Percentiles rank a stretch among this genome's conserved stretches.
Conservation (phyloP, 768 basidiomycete species). For the Leccinum obscurum region DNA sequence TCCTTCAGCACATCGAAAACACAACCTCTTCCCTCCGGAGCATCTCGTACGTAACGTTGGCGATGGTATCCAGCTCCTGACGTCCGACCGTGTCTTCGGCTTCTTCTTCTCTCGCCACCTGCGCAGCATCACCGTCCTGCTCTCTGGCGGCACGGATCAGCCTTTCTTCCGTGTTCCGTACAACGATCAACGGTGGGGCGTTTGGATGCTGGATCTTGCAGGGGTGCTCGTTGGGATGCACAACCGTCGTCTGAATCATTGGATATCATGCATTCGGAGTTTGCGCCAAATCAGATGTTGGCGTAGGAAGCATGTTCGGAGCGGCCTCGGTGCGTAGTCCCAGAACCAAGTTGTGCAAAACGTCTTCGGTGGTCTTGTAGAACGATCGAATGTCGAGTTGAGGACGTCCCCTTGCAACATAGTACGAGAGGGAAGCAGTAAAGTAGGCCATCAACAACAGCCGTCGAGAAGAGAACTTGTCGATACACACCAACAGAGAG, state of each 20-base stretch:
- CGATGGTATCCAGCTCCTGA: constrained; percentile 2
- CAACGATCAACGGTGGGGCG: constrained; percentile 39
- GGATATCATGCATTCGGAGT: constrained; percentile 59
- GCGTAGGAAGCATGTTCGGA: constrained; percentile 27
- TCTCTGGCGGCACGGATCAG: constrained; percentile 17
- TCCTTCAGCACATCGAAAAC: constrained; percentile 17
- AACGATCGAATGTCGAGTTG: constrained; percentile 32
- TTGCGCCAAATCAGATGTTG: constrained; percentile 34
- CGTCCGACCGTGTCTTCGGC: constrained; percentile 27
- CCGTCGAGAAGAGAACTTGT: constrained; percentile 25
- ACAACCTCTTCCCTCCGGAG: too few relatives aligned
- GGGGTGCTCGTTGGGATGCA: constrained; percentile 58
- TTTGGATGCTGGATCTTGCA: constrained; percentile 50
- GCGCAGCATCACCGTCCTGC: constrained; percentile 17
- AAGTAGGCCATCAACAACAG: constrained; percentile 33
- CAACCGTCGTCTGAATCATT: constrained; percentile 50
- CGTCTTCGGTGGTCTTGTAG: constrained; percentile 26
- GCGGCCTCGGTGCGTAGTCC: constrained; percentile 26
- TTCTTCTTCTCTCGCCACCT: constrained; percentile 23
- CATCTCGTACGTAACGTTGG: too few relatives aligned
- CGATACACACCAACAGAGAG: constrained; percentile 37
- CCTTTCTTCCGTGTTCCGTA: constrained; percentile 42
- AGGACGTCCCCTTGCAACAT: constrained; percentile 37
- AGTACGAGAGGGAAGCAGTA: constrained; percentile 28
- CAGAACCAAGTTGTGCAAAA: constrained; percentile 36